phyloP scores from a whole-genome alignment of 257 asterid species.

The Solanum okadae region DNA sequence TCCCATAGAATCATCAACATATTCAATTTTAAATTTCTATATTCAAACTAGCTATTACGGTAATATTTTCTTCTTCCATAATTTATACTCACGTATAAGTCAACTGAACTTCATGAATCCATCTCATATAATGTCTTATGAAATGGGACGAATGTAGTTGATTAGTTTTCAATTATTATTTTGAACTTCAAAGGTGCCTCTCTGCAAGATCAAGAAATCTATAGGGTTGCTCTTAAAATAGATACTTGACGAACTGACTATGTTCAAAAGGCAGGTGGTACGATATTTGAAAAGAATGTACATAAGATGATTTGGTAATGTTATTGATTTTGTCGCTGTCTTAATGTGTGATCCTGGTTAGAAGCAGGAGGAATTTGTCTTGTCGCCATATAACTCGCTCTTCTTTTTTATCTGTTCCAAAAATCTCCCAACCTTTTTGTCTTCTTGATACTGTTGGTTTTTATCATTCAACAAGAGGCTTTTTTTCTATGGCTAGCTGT shows the following conservation, averaged over 20 bases:
- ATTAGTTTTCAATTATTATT: background rate
- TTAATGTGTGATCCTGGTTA: background rate
- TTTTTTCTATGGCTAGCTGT: slow-evolving; percentile 40
- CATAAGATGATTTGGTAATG: background rate
- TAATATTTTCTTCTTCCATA: background rate
- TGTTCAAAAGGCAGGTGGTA: background rate
- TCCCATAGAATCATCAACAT: background rate
- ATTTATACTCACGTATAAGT: background rate
- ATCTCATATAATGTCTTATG: background rate
- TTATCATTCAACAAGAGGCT: background rate
- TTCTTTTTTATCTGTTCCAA: background rate
- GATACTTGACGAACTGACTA: background rate
- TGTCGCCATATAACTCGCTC: background rate
- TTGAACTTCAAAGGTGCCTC: background rate
- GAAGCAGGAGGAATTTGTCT: background rate
- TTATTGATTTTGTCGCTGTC: background rate
- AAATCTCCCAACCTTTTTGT: background rate
- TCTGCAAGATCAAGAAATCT: background rate
- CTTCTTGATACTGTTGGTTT: background rate
- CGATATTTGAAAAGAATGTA: background rate
- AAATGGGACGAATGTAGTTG: background rate
- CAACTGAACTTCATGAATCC: background rate
- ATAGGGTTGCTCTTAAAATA: background rate
- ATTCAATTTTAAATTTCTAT: background rate
- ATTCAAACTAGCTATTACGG: background rate